Base-by-base conservation (phyloP, 805 yeast genomes). In the Ogataea pignaliae region DNA sequence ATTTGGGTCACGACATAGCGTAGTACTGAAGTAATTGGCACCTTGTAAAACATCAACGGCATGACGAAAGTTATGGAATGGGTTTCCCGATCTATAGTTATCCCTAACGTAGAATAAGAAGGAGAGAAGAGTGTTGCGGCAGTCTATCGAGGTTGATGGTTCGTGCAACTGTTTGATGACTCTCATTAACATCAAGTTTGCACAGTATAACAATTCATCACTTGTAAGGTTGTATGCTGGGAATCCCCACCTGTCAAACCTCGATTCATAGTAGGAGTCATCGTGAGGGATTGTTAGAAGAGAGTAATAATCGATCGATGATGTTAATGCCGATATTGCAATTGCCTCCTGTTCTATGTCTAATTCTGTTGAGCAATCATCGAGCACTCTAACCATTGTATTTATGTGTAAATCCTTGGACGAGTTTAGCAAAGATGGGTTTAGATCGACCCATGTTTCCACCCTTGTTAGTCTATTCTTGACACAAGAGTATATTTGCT, bases 1-100 rank as follows among this genome's bases (percentile, higher is more conserved):
- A 11, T 46, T 36, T 9, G 43, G 17, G 34, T 49, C 45, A 7
- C 43, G 33, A 8, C 31, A 16, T 7, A 62, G 31, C 17, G 36
- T 30, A 3, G 35, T 32, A 11, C 83, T 68, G 46, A 83, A 79
- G 60, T 74, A 83, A 68, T 85, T 83, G 29, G 91, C 80, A 2
- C 95, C 96, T 66, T 93, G 99, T 58, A 90, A 68, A 9, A 93
- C 99, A 66, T 93, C 99, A 14, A 88, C 85, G 0, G 96, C 97
- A 65, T 93, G 99, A 53, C 95, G 77, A 60, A 90, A 93, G 65
- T 91, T 90, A 69, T 93, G 99, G 70, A 91, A 93, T 14, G 91
- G 88, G 61, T 90, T 90, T 10, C 88, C 87, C 53, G 80, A 78
- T 56, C 85, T 82, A 64, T 93, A 93, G 37, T 88, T 78, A 53